phyloP scores from a whole-genome alignment of 2,329 filamentous ascomycete species.

The Beauveria medogensis region DNA sequence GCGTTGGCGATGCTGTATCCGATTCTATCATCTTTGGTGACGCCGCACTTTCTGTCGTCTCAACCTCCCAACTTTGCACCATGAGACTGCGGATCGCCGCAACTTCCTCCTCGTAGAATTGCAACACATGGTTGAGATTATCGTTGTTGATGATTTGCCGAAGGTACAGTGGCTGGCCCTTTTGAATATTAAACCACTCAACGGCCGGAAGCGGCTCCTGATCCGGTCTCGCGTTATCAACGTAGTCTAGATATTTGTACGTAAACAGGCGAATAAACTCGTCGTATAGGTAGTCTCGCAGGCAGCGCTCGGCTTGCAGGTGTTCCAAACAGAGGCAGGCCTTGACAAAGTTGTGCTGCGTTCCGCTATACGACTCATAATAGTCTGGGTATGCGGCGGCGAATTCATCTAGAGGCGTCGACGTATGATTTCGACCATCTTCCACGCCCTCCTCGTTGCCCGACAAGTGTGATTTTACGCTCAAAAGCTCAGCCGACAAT shows the following conservation, averaged over 20 bases:
- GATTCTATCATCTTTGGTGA: neutral
- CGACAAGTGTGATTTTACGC: neutral
- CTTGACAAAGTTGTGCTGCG: slow-evolving; percentile 33
- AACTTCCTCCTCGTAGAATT: slow-evolving; percentile 26
- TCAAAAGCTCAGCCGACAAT: neutral
- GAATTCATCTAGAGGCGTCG: slow-evolving; percentile 31
- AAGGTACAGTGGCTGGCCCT: slow-evolving; percentile 22
- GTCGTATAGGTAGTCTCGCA: slow-evolving; percentile 41
- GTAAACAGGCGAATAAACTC: slow-evolving; percentile 42
- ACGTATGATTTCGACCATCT: neutral
- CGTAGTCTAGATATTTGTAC: slow-evolving; percentile 34
- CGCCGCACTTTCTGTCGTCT: neutral
- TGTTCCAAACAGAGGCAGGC: slow-evolving; percentile 36
- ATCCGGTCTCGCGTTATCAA: slow-evolving; percentile 19
- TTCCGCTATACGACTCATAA: slow-evolving; percentile 29
- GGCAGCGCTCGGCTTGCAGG: slow-evolving; percentile 23
- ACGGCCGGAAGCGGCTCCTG: slow-evolving; percentile 28
- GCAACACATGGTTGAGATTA: slow-evolving; percentile 28
- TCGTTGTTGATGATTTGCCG: slow-evolving; percentile 26
- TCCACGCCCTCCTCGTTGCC: neutral
- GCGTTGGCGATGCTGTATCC: neutral
- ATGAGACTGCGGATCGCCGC: slow-evolving; percentile 1
- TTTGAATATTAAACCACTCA: slow-evolving; percentile 32
- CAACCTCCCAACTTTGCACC: neutral
- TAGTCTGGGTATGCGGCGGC: slow-evolving; percentile 36